Evolutionary conservation across 768 basidiomycete genomes (phyloP).

Genomic region (Termitomyces sp.): DNA sequence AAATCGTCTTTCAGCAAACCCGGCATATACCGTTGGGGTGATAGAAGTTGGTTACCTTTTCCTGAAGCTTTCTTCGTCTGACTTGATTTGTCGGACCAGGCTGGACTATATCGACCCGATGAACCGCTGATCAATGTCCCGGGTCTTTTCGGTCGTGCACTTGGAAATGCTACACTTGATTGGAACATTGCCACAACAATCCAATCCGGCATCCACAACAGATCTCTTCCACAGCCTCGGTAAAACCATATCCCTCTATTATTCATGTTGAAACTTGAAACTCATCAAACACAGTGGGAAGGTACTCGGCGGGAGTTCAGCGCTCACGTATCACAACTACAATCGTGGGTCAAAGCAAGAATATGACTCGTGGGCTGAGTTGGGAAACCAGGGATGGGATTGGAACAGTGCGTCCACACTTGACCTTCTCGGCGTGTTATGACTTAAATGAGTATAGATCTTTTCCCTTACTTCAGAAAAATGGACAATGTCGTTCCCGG

Average conservation of each 20-base stretch:
- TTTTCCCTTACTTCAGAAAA: constrained; percentile 18
- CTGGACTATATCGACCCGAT: constrained; percentile 19
- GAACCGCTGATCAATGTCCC: constrained; percentile 15
- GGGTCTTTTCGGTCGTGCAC: constrained; percentile 7
- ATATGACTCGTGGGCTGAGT: constrained; percentile 16
- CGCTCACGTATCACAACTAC: constrained; percentile 10
- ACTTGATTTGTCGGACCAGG: constrained; percentile 5
- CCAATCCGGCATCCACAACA: constrained; percentile 9
- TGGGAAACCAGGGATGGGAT: constrained; percentile 23
- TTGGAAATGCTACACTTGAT: constrained; percentile 7
- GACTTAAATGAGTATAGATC: not conserved
- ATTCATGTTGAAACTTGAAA: too few species aligned
- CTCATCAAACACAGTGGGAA: constrained; percentile 10
- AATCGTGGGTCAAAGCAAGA: constrained; percentile 12
- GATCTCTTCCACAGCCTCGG: constrained; percentile 13
- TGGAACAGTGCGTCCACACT: constrained; percentile 10
- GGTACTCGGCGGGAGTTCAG: constrained; percentile 15
- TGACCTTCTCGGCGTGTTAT: not conserved
- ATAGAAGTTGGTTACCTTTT: constrained; percentile 16
- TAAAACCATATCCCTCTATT: not conserved
- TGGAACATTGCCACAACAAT: constrained; percentile 8
- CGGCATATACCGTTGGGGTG: constrained; percentile 22
- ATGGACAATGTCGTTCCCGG: constrained; percentile 12
- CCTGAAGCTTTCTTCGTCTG: not conserved
- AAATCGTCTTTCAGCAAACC: constrained; percentile 22